phyloP scores from a whole-genome alignment of 352 stramenopile species.

The Globisporangium uncinulatum region DNA sequence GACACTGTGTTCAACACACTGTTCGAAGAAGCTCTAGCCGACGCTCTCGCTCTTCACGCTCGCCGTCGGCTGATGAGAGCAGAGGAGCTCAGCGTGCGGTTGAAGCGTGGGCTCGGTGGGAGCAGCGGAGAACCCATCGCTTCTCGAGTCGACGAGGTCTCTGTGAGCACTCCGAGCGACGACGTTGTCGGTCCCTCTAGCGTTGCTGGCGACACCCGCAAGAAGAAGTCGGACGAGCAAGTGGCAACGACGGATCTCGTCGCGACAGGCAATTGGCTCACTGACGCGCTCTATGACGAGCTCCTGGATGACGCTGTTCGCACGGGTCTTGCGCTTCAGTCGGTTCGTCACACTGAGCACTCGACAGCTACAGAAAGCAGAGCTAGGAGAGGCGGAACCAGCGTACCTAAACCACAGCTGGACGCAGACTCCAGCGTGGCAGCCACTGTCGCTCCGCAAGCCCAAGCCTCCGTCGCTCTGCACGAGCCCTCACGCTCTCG shows the following conservation, averaged over 20 bases:
- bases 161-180: neutral
- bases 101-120: neutral
- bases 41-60: neutral
- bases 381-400: too few species aligned
- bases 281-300: conserved; percentile 6
- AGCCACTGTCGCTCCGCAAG: too few species aligned
- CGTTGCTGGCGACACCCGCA: too few species aligned
- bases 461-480: too few species aligned
- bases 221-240: too few species aligned
- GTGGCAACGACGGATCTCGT: too few species aligned
- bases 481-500: neutral
- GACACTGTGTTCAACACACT: neutral
- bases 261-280: neutral
- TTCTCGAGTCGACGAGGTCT: too few species aligned
- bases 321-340: neutral
- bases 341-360: neutral
- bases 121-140: neutral
- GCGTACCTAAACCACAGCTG: too few species aligned
- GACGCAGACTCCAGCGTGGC: too few species aligned
- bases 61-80: neutral
- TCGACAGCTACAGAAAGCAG: neutral
- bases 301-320: neutral
- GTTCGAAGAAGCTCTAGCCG: neutral
- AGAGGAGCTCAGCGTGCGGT: neutral
- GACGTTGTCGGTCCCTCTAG: neutral